Evolutionary conservation across 2,329 filamentous ascomycete species (phyloP).

Genomic region (Trichoderma citrinoviride): DNA sequence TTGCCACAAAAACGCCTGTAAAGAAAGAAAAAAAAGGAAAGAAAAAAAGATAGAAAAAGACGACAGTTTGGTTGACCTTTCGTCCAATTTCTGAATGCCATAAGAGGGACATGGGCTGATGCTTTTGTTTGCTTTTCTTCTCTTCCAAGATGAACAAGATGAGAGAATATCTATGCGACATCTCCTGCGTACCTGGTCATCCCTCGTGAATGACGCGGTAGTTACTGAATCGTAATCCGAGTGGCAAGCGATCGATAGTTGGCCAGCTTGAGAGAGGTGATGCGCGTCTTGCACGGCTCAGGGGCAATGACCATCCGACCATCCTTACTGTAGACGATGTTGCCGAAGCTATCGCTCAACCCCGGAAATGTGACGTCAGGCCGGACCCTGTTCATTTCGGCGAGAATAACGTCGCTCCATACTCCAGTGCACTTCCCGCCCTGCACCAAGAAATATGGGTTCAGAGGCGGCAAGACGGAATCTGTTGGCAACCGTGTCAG

Average conservation of each 20-base stretch:
- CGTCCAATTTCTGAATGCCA: not conserved
- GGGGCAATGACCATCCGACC: constrained; percentile 56
- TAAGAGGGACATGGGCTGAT: not conserved
- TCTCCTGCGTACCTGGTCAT: not conserved
- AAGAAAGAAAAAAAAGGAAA: not conserved
- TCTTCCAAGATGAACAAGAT: not conserved
- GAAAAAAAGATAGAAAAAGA: not conserved
- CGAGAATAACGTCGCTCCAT: constrained; percentile 68
- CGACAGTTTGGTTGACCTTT: not conserved
- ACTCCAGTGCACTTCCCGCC: constrained; percentile 63
- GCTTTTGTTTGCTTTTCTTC: not conserved
- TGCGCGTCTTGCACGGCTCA: constrained; percentile 51
- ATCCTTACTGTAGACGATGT: constrained; percentile 58
- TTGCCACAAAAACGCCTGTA: constrained; percentile 14
- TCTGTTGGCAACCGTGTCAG: constrained; percentile 43
- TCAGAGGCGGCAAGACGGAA: constrained; percentile 66
- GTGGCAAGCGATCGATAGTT: constrained; percentile 54
- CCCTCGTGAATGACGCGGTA: not conserved
- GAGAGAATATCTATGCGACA: not conserved
- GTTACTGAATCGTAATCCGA: constrained; percentile 39
- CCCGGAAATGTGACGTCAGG: constrained; percentile 60
- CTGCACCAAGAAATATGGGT: constrained; percentile 68
- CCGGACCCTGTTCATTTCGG: constrained; percentile 56
- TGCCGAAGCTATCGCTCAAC: constrained; percentile 62
- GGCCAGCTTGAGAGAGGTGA: constrained; percentile 55